phyloP scores from a whole-genome alignment of 768 basidiomycete genomes.

The Omphalotus guepiniiformis region DNA sequence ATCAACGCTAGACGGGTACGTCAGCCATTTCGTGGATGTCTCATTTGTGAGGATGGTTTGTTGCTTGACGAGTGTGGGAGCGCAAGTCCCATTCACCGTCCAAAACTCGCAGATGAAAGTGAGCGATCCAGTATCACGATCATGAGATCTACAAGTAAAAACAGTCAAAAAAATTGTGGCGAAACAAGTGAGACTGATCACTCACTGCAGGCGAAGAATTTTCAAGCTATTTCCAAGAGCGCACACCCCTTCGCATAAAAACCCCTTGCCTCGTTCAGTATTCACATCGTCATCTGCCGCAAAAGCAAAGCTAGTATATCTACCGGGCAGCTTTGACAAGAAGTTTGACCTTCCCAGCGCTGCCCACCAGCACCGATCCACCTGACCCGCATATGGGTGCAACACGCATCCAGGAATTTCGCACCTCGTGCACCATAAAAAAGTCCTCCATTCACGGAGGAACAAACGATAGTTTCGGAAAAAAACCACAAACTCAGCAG shows the following conservation, averaged over 20 bases:
- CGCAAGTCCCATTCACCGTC: neutral
- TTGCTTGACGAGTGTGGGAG: neutral
- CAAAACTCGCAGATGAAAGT: conserved; percentile 3
- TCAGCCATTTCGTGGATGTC: neutral
- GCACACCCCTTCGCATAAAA: conserved; percentile 5
- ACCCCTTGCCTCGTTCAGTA: neutral
- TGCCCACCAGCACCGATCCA: conserved; percentile 26
- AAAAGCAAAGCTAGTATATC: conserved; percentile 5
- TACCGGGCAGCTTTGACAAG: conserved; percentile 14
- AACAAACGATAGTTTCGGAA: conserved; percentile 21
- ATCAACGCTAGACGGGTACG: neutral
- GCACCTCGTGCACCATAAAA: conserved; percentile 16
- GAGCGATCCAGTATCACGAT: neutral
- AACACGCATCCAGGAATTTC: conserved; percentile 6
- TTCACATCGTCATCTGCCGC: neutral
- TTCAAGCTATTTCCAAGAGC: conserved; percentile 1
- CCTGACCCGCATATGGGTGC: conserved; percentile 17
- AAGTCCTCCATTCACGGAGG: conserved; percentile 22
- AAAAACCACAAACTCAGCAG: conserved; percentile 4
- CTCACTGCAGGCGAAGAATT: conserved; percentile 6
- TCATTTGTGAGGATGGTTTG: neutral
- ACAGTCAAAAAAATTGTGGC: neutral
- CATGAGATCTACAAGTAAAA: neutral
- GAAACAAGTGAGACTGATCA: neutral
- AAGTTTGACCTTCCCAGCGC: conserved; percentile 22